These are phyloP conservation scores for Daldinia sp. DNA, from an alignment of 2,329 filamentous ascomycete species.

Conservation along the genomic window DNA sequence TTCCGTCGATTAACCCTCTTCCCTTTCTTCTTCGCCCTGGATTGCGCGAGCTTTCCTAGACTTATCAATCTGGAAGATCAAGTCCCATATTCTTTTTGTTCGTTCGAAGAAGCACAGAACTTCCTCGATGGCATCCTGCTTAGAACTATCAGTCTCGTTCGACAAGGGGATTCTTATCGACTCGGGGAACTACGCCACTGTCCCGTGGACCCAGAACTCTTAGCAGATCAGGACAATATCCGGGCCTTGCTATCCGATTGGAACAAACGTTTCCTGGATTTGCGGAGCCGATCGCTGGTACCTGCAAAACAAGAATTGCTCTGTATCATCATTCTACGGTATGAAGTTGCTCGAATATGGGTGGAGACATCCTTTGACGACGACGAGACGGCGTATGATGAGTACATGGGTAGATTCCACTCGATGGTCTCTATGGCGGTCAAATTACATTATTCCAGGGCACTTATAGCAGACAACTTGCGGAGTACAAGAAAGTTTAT, in stretches of 20 bases:
- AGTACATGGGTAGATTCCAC: constrained; percentile 43
- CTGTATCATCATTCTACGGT: constrained; percentile 45
- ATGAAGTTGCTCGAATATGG: constrained; percentile 48
- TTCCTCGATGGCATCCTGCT: constrained; percentile 44
- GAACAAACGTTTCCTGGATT: constrained; percentile 41
- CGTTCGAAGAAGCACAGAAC: constrained; percentile 44
- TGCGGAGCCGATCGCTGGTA: constrained; percentile 9
- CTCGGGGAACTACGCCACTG: constrained; percentile 27
- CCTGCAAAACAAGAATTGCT: constrained; percentile 9
- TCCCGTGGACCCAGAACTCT: constrained; percentile 28
- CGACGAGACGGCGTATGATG: constrained; percentile 50
- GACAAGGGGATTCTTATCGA: constrained; percentile 43
- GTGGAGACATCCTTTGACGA: constrained; percentile 41
- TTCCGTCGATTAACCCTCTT: constrained; percentile 52
- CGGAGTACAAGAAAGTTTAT: constrained; percentile 45
- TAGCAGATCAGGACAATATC: constrained; percentile 39
- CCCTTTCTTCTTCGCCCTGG: constrained; percentile 51
- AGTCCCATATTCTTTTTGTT: constrained; percentile 35
- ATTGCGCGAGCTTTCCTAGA: constrained; percentile 37
- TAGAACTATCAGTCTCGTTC: constrained; percentile 45
- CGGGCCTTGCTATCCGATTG: constrained; percentile 43
- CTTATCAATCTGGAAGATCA: constrained; percentile 39
- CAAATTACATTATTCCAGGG: constrained; percentile 20
- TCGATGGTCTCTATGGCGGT: constrained; percentile 44
- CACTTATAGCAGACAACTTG: background rate